Evolutionary conservation across 1,284 basidiomycete species (phyloP).

Genomic region (Ceratobasidium sp.): DNA sequence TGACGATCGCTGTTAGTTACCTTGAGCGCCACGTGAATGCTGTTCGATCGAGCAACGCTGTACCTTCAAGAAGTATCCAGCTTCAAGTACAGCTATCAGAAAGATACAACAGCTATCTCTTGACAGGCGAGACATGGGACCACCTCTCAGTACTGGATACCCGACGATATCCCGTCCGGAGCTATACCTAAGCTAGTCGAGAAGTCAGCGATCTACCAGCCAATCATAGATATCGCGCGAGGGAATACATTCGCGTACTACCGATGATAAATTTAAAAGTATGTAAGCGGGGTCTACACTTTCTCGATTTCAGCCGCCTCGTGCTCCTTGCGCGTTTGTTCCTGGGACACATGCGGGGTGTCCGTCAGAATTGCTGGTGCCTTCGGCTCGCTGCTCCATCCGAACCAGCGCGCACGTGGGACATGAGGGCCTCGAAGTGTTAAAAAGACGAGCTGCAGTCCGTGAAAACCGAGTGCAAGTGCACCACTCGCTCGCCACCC

Average conservation of each 20-base stretch:
- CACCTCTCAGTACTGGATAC: not conserved
- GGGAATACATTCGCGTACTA: not conserved
- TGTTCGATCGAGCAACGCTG: not conserved
- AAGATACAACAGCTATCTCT: not conserved
- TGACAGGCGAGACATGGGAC: not conserved
- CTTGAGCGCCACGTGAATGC: not conserved
- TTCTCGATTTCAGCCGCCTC: conserved; percentile 14
- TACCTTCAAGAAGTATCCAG: not conserved
- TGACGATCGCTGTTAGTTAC: not conserved
- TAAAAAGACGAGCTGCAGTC: conserved; percentile 59
- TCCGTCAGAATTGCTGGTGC: conserved; percentile 45
- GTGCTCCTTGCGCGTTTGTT: not conserved
- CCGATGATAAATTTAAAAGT: no score
- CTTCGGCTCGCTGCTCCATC: conserved; percentile 60
- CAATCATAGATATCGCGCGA: not conserved
- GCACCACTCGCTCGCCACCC: conserved; percentile 69
- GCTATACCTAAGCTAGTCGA: not conserved
- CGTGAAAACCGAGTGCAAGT: conserved; percentile 64
- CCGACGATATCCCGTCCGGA: not conserved
- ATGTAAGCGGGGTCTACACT: not conserved
- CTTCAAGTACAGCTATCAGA: not conserved
- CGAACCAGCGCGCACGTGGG: conserved; percentile 64
- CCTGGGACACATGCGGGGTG: conserved; percentile 1
- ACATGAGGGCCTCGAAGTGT: conserved; percentile 67
- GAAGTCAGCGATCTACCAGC: not conserved